These are phyloP conservation scores for Apiospora kogelbergensis DNA, from an alignment of 2,329 filamentous ascomycete genomes.

Conservation along the genomic window DNA sequence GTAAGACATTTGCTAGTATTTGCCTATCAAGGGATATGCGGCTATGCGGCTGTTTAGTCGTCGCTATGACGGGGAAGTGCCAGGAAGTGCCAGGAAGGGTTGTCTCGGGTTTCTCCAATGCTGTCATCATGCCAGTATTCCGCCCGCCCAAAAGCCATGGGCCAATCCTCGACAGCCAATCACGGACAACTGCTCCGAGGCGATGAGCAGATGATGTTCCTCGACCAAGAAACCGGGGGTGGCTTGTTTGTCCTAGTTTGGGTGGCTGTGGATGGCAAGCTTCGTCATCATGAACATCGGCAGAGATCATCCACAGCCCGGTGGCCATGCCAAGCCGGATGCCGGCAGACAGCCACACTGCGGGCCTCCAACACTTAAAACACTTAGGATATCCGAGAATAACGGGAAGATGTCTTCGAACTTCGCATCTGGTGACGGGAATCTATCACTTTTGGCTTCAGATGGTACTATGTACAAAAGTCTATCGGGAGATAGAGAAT, in stretches of 20 bases:
- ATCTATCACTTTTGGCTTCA: not conserved
- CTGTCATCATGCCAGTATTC: not conserved
- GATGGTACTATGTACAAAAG: not conserved
- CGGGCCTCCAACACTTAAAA: too few species aligned
- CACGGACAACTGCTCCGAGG: not conserved
- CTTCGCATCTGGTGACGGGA: not conserved
- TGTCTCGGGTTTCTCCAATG: not conserved
- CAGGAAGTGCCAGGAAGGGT: too few species aligned
- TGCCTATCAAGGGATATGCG: not conserved
- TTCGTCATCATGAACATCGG: slow-evolving; percentile 4
- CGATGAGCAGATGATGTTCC: not conserved
- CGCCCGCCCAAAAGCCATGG: not conserved
- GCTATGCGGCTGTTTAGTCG: not conserved
- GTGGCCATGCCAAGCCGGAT: not conserved
- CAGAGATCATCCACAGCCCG: not conserved
- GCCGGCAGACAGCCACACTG: not conserved
- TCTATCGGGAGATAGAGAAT: not conserved
- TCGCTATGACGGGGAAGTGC: not conserved
- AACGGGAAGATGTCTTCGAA: too few species aligned
- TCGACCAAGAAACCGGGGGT: not conserved
- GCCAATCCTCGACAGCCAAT: not conserved
- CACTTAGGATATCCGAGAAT: too few species aligned
- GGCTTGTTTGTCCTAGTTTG: not conserved
- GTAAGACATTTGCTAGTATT: not conserved
- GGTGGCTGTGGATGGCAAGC: not conserved